phyloP scores from a whole-genome alignment of 495 filamentous ascomycete species.

The Lasiosphaeria hispida region DNA sequence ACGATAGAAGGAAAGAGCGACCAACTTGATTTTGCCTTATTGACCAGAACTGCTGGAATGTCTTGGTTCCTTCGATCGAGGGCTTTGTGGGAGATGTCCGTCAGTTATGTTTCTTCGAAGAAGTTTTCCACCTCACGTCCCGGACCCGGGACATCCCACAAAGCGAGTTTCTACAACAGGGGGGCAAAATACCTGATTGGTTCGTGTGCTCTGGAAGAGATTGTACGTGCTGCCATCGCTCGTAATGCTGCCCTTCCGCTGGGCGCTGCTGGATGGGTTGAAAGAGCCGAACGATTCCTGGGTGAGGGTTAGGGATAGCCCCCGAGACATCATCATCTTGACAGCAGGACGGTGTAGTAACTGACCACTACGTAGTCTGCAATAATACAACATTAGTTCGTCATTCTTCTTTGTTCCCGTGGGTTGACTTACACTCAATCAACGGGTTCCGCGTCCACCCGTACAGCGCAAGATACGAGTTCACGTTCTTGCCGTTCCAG shows the following conservation, averaged over 20 bases:
- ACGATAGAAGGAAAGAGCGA: too few species aligned
- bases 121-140: too few species aligned
- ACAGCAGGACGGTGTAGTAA: neutral
- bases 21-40: constrained; percentile 44
- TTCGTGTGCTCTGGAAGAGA: constrained; percentile 57
- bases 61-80: constrained; percentile 53
- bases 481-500: constrained; percentile 46
- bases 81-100: constrained; percentile 38
- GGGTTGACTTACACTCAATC: too few species aligned
- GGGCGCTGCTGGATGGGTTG: constrained; percentile 50
- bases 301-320: neutral
- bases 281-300: constrained; percentile 51
- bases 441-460: constrained; percentile 57
- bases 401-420: too few species aligned
- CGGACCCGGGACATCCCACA: too few species aligned
- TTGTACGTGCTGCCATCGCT: constrained; percentile 64
- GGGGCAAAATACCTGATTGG: constrained; percentile 38
- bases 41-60: constrained; percentile 60
- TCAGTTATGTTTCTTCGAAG: neutral
- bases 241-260: constrained; percentile 52
- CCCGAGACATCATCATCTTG: neutral
- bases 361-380: constrained; percentile 55
- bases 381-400: too few species aligned
- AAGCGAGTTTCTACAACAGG: too few species aligned
- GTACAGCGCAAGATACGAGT: constrained; percentile 58